A percentile compares a stretch with the other conserved stretches of the same genome.
These are phyloP conservation scores for Trifolium subterraneum DNA, from an alignment of 306 rosid species.

Conservation along the genomic window DNA sequence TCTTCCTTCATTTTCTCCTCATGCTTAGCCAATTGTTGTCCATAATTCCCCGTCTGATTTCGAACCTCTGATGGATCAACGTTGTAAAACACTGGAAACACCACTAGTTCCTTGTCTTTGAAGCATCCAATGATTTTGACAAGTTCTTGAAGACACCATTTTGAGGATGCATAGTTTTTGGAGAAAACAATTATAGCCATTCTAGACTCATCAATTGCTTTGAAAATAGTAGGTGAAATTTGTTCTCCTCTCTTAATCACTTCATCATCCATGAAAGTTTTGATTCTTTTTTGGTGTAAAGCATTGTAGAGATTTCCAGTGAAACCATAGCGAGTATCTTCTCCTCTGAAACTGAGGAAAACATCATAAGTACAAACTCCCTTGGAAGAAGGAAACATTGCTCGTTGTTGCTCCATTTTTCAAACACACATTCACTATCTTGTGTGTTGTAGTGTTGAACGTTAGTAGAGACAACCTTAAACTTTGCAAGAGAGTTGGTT, in stretches of 20 bases:
- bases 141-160: slow-evolving; percentile 10
- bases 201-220: not conserved
- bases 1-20: slow-evolving; percentile 11
- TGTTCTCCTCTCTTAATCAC: not conserved
- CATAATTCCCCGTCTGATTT: not conserved
- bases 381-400: not conserved
- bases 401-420: not conserved
- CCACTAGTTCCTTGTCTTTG: not conserved
- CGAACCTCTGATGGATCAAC: slow-evolving; percentile 18
- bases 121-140: not conserved
- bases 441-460: too few species aligned
- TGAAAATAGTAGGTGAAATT: not conserved
- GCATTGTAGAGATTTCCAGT: not conserved
- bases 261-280: slow-evolving; percentile 1
- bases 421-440: not conserved
- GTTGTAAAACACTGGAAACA: slow-evolving; percentile 24
- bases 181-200: not conserved
- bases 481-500: not conserved
- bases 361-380: not conserved
- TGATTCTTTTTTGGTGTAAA: not conserved
- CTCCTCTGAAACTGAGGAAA: slow-evolving; percentile 8
- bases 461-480: not conserved
- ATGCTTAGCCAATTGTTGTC: not conserved
- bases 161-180: not conserved
- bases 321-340: slow-evolving; percentile 8